These are phyloP conservation scores for Talaromyces proteolyticus DNA, from an alignment of 495 filamentous ascomycete species.

Conservation along the genomic window DNA sequence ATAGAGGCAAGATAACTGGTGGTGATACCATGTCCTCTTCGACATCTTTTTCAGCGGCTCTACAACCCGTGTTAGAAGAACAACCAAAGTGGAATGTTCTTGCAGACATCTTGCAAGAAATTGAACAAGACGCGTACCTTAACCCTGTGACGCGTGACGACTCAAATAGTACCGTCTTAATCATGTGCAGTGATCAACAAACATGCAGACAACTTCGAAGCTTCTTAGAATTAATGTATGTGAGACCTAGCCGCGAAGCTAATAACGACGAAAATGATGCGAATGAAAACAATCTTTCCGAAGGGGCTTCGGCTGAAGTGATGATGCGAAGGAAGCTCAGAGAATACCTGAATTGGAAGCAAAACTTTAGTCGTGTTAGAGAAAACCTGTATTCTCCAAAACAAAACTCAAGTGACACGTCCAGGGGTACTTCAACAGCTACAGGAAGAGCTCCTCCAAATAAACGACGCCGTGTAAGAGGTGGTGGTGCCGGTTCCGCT, in stretches of 20 bases:
- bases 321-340: constrained; percentile 87
- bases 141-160: constrained; percentile 71
- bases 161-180: constrained; percentile 82
- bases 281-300: constrained; percentile 32
- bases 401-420: constrained; percentile 12
- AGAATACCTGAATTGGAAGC: constrained; percentile 89
- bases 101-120: constrained; percentile 83
- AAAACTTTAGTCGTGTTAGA: constrained; percentile 80
- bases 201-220: constrained; percentile 88
- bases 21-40: constrained; percentile 27
- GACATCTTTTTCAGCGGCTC: constrained; percentile 51
- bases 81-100: constrained; percentile 90
- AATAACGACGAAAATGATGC: constrained; percentile 13
- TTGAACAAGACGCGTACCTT: constrained; percentile 85
- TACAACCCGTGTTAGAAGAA: constrained; percentile 89
- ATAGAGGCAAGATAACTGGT: constrained; percentile 58
- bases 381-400: constrained; percentile 60
- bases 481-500: constrained; percentile 57
- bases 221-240: constrained; percentile 86
- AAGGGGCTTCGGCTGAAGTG: constrained; percentile 65
- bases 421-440: constrained; percentile 24
- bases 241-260: constrained; percentile 46
- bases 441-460: constrained; percentile 69
- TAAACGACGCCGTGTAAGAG: constrained; percentile 85
- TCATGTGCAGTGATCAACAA: constrained; percentile 90